Percentiles rank a stretch among this genome's conserved stretches.
Conservation (phyloP, 1,284 basidiomycete species). For the Heterobasidion parviporum region DNA sequence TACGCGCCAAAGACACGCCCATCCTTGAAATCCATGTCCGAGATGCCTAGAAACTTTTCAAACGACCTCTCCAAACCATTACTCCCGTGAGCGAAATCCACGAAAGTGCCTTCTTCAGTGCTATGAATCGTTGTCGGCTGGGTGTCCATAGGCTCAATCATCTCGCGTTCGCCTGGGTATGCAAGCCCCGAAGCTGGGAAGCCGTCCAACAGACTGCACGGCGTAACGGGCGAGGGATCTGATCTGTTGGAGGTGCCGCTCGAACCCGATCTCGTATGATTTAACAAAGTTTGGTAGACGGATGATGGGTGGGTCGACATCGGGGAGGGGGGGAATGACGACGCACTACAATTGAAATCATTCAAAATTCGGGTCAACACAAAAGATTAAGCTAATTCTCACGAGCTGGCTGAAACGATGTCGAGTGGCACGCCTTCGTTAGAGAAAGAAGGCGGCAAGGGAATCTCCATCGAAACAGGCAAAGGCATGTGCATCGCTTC, state of each 20-base stretch:
- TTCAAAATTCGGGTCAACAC: background rate
- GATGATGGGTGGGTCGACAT: background rate
- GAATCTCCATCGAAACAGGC: background rate
- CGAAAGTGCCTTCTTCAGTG: too few relatives aligned
- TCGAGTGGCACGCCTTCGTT: background rate
- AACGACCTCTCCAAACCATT: too few relatives aligned
- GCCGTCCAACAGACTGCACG: constrained; percentile 3
- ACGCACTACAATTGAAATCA: background rate
- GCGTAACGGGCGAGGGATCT: constrained; percentile 7
- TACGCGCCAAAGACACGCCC: too few relatives aligned
- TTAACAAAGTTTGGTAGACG: background rate
- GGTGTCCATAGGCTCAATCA: background rate
- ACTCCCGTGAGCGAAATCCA: too few relatives aligned
- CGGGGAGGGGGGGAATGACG: background rate
- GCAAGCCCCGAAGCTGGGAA: background rate
- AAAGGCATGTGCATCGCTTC: background rate
- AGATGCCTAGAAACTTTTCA: too few relatives aligned
- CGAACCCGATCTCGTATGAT: background rate
- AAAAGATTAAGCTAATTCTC: background rate
- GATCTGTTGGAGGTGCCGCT: background rate
- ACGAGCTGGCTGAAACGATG: too few relatives aligned
- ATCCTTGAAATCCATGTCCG: too few relatives aligned
- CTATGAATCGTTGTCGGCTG: background rate
- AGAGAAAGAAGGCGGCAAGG: background rate
- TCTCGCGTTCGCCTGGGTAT: background rate